These are phyloP conservation scores for Grosmannia serpens DNA, from an alignment of 2,329 filamentous ascomycete genomes.

Conservation along the genomic window DNA sequence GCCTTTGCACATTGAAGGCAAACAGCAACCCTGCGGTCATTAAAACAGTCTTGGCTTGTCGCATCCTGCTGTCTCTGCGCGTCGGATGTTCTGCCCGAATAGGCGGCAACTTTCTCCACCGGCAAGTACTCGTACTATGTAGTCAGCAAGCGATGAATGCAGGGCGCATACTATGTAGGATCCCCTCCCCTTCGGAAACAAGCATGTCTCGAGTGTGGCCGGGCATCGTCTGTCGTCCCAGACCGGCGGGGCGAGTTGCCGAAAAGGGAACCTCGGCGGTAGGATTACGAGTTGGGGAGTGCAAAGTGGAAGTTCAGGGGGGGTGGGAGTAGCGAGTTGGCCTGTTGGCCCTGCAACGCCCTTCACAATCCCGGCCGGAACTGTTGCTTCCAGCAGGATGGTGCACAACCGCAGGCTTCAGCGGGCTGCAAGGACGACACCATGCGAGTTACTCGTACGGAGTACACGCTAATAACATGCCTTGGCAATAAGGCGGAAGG, in stretches of 20 bases:
- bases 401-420: not conserved
- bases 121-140: no score
- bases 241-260: not conserved
- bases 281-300: no score
- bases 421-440: not conserved
- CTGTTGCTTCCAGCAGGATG: not conserved
- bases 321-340: not conserved
- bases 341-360: no score
- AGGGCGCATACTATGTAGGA: no score
- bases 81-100: not conserved
- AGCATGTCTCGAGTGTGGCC: not conserved
- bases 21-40: no score
- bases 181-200: not conserved
- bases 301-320: not conserved
- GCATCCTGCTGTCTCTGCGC: not conserved
- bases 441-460: not conserved
- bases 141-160: not conserved
- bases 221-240: not conserved
- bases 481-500: not conserved
- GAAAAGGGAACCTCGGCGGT: no score
- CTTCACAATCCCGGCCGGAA: not conserved
- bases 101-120: not conserved
- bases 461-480: not conserved
- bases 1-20: no score
- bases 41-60: not conserved